Evolutionary conservation across 352 stramenopile genomes (phyloP), one percentile per base, ranked within the genome.

Genomic region (Phytophthora podocarpi): DNA sequence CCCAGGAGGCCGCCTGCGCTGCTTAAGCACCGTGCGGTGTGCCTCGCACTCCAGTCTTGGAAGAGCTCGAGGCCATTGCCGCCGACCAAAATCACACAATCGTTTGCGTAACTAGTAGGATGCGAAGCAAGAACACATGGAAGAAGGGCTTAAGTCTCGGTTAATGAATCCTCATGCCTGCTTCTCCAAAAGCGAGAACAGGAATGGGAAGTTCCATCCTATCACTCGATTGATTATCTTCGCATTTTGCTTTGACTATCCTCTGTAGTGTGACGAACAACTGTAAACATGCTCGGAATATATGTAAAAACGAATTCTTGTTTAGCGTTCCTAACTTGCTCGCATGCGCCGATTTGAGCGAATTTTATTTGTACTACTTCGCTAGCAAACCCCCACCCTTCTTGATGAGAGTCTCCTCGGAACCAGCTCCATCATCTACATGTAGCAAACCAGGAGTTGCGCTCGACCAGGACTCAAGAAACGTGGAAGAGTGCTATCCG

Each of bases 1-100:
- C 63, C 12, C 20, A 76, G 47, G 63, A 69, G 35, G 58, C 52
- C 49, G 67, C 67, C 18, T 75, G 67, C 43, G 67, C 63, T 52
- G 67, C 67, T 12, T 76, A 67, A 73, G 67, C 26, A 43, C 13
- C 20, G 32, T 23, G 48, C 36, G 41, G 45, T 15, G 21, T 45
- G 9, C 54, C 35, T 61, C 47, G 43, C 47, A 53, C 51, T 69
- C 21, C 16, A 67, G 26, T 52, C 27, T 23, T 39, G 57, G 46
- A 61, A 67, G 42, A 71, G 37, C 43, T 27, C 42, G 45, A 67
- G 62, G 41, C 9, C 43, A 13, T n/a, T 40, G 12, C 28, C 39
- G 24, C 40, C 26, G 50, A 52, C 12, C 47, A 60, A 52, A 63
- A 59, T 37, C 43, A 45, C 27, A 59, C 50, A 71, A 63, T 42